Base-by-base conservation (phyloP, 768 basidiomycete genomes). In the Tricholoma furcatifolium region DNA sequence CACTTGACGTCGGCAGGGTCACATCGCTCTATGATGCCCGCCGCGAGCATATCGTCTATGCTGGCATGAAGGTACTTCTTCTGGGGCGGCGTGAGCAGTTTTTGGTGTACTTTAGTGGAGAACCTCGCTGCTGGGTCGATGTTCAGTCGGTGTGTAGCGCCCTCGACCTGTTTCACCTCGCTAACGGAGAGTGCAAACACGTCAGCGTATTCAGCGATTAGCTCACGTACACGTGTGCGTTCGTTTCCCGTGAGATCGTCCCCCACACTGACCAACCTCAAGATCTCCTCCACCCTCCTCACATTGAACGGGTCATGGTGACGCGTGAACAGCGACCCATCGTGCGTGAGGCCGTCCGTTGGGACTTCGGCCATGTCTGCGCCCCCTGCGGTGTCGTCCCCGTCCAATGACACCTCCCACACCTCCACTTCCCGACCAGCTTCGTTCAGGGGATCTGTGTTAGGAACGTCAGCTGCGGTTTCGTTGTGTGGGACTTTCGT, bases 141-240 rank as follows among this genome's bases (percentile, higher is more conserved):
- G 43, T 71, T 60, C 4, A 77, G 62, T 1, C 43, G 51, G 55
- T 77, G 74, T 1, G 60, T 58, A 4, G 65, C 67, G 1, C 65
- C 69, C 7, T 60, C 39, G 0, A 77, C 67, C 0, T 60, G 54
- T 21, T 46, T 44, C 2, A 78, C 75, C 51, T 79, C 73, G 17
- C 65, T 63, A 7, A 76, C 56, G 0, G 69, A 66, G 1, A 76
- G 56, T 5, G 73, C 72, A 50, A 75, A 79, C 23, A 65, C 58
- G 54, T 77, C 74, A 0, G 76, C 71, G 46, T 63, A 75, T 44
- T 68, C 51, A 0, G 6, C 34, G 0, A 78, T 30, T 2, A 75
- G 43, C 0, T 31, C 48, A 0, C 40, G 17, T 0, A 75, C 67
- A 11, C 54, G 14, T 3, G 11, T 15, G 2, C 54, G 44, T 45